Evolutionary conservation across 352 stramenopile species (phyloP), one percentile per base, ranked within the genome.

Genomic region (Blastocystis sp.): DNA sequence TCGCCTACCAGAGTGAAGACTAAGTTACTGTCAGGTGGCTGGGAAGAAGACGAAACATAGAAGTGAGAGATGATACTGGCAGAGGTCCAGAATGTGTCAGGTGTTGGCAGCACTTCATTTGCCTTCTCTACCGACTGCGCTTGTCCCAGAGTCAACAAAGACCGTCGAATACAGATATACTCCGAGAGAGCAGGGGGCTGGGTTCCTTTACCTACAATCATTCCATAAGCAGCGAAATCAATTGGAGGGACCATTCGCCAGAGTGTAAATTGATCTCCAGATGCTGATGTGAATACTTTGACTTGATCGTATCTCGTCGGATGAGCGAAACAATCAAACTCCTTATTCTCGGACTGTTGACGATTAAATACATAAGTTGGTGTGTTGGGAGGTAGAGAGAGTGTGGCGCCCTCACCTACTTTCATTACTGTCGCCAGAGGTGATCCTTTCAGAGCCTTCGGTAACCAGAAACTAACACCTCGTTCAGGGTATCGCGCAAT

Each of bases 401-500:
- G 5, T 24, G 78, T 48, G 4, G 40, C 27, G 4, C 17, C 56
- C 27, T 76, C 60, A n/a, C 40, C 66, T 13, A 56, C 37, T 51
- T 89, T 89, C 57, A 89, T 5, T 24, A 89, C 78, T 0, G 78
- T 68, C 3, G 60, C 60, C 22, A 89, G 62, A 7, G 66, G 44
- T 33, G 76, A 22, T 22, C 40, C 42, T 22, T 62, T 60, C 4
- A n/a, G 5, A 9, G 13, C 4, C 40, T 48, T 19, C 35, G 78
- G 78, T 24, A 53, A n/a, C 78, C 78, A 89, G 66, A 89, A 89
- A 40, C 54, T 77, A 24, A 89, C 30, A 30, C 24, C 30, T 33
- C 66, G 57, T 56, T 89, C 78, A 33, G 78, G 56, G n/a, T 79
- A 89, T 11, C 44, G 42, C 6, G 78, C 78, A 40, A 89, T 79